Evolutionary conservation across 208 protist species (phyloP).

Genomic region (Entamoeba dispar): DNA sequence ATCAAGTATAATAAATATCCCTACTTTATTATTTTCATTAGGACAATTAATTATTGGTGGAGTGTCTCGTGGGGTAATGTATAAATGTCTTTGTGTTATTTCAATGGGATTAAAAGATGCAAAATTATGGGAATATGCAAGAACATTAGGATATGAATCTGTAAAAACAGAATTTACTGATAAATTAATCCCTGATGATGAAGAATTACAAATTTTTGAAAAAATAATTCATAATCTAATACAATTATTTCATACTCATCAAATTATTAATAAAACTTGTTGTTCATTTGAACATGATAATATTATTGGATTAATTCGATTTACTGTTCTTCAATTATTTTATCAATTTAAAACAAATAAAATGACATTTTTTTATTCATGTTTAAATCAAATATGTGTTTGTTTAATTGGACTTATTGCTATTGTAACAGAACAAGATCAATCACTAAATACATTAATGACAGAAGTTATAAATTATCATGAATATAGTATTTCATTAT

Average conservation of each 20-base stretch:
- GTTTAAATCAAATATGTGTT: background rate
- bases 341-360: background rate
- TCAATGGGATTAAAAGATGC: background rate
- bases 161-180: background rate
- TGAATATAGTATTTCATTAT: background rate
- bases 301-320: background rate
- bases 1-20: background rate
- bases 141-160: background rate
- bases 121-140: background rate
- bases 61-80: background rate
- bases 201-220: background rate
- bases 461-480: background rate
- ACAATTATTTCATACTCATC: background rate
- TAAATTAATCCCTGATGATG: background rate
- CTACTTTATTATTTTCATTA: background rate
- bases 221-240: background rate
- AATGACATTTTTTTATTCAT: background rate
- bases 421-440: background rate
- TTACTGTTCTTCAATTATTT: background rate
- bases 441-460: background rate
- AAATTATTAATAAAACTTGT: background rate
- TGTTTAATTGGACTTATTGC: background rate
- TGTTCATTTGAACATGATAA: background rate
- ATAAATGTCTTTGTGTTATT: background rate
- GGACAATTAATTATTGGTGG: background rate